phyloP scores from a whole-genome alignment of 2,329 filamentous ascomycete genomes.

The Fusarium torreyae region DNA sequence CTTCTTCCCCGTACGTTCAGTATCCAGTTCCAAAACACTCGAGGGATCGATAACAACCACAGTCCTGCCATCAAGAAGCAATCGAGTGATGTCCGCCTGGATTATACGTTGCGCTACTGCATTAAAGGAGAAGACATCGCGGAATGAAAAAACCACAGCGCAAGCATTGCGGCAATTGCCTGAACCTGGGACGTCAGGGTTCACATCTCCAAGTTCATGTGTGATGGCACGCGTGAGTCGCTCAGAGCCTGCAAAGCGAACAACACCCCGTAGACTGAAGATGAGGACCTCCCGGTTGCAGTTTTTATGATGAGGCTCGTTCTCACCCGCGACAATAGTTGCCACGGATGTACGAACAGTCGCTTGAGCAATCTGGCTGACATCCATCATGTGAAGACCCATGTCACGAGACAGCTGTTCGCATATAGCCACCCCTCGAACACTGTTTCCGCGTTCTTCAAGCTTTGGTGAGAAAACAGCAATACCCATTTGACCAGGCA shows the following conservation, averaged over 20 bases:
- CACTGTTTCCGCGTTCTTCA: constrained; percentile 54
- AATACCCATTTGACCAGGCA: constrained; percentile 53
- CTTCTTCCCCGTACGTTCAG: constrained; percentile 12
- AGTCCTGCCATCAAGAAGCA: constrained; percentile 45
- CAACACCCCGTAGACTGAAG: constrained; percentile 53
- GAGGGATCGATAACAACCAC: constrained; percentile 54
- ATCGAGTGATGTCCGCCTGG: constrained; percentile 48
- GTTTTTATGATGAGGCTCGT: constrained; percentile 48
- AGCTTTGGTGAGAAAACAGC: constrained; percentile 53
- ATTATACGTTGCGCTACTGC: constrained; percentile 50
- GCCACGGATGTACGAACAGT: constrained; percentile 51
- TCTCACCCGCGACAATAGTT: constrained; percentile 50
- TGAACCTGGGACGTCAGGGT: constrained; percentile 47
- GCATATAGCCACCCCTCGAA: constrained; percentile 53
- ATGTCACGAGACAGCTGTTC: constrained; percentile 53
- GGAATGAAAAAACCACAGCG: constrained; percentile 53
- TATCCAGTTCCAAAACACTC: constrained; percentile 45
- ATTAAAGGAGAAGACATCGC: constrained; percentile 53
- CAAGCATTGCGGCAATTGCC: constrained; percentile 48
- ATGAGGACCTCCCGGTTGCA: constrained; percentile 51
- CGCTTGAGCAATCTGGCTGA: constrained; percentile 52
- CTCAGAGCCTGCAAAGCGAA: constrained; percentile 55
- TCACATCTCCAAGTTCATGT: constrained; percentile 47
- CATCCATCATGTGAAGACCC: constrained; percentile 56
- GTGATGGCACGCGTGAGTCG: constrained; percentile 52